Percentiles rank a stretch among this genome's conserved stretches.
Evolutionary conservation across 257 asterid species (phyloP).

Genomic region (Nicotiana benthamiana): DNA sequence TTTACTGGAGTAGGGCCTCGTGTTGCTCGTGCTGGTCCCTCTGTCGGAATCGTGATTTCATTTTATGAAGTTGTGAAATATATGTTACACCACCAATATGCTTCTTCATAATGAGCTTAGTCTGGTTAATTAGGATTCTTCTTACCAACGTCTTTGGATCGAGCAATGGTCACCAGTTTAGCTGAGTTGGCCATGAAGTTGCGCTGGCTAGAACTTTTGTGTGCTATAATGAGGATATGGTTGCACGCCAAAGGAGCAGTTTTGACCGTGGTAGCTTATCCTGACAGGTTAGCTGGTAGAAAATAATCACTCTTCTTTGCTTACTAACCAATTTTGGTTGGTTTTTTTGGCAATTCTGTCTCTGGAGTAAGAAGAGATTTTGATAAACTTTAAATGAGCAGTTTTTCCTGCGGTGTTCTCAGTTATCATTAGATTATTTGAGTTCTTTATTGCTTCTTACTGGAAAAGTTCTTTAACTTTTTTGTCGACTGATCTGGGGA

Average conservation of each 20-base stretch:
- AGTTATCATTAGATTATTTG: conserved; percentile 5
- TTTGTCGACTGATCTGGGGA: not conserved
- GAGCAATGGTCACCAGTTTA: not conserved
- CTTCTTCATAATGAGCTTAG: conserved; percentile 6
- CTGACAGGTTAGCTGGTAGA: conserved; percentile 2
- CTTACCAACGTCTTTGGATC: not conserved
- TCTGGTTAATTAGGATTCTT: not conserved
- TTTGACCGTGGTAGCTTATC: conserved; percentile 18
- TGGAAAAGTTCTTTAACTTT: not conserved
- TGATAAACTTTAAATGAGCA: conserved; percentile 13
- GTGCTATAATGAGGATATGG: conserved; percentile 16
- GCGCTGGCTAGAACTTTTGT: not conserved
- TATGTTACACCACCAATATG: conserved; percentile 42
- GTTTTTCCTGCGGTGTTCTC: conserved; percentile 33
- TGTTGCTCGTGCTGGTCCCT: conserved; percentile 95
- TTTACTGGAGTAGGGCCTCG: conserved; percentile 98
- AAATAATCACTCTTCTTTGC: conserved; percentile 36
- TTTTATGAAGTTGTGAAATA: conserved; percentile 87
- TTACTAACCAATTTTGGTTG: conserved; percentile 14
- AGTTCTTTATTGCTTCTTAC: not conserved
- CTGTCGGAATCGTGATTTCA: conserved; percentile 88
- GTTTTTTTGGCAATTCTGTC: conserved; percentile 3
- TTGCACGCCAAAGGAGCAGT: conserved; percentile 21
- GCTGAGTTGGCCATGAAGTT: not conserved
- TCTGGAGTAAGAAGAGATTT: conserved; percentile 30